Percentiles rank a stretch among this genome's conserved stretches.
phyloP scores from a whole-genome alignment of 2,329 filamentous ascomycete species.

The Fusarium fujikuroi region DNA sequence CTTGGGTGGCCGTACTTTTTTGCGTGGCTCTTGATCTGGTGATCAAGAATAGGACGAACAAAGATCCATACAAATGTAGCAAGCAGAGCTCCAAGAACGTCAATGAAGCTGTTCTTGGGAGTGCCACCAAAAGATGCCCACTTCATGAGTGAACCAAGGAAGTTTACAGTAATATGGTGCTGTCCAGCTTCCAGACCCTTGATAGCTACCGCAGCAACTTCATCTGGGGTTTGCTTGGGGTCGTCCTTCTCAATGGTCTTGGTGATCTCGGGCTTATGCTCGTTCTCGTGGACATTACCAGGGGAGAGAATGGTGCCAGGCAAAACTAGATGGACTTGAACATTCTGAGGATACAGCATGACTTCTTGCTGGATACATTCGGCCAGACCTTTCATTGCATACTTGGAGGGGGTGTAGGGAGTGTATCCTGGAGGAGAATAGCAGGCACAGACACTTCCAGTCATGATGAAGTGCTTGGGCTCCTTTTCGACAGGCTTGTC shows the following conservation, averaged over 20 bases:
- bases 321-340: slow-evolving; percentile 83
- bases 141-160: slow-evolving; percentile 78
- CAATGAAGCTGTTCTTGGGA: slow-evolving; percentile 67
- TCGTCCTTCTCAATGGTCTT: slow-evolving; percentile 84
- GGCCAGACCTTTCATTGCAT: slow-evolving; percentile 82
- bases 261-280: slow-evolving; percentile 83
- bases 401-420: slow-evolving; percentile 86
- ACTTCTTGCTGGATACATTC: slow-evolving; percentile 88
- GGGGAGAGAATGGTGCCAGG: slow-evolving; percentile 85
- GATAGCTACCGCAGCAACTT: slow-evolving; percentile 78
- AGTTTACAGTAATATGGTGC: slow-evolving; percentile 80
- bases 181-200: slow-evolving; percentile 81
- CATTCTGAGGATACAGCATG: slow-evolving; percentile 83
- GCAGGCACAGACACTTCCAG: slow-evolving; percentile 79
- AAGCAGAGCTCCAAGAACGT: slow-evolving; percentile 67
- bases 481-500: slow-evolving; percentile 56
- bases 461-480: slow-evolving; percentile 87
- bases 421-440: slow-evolving; percentile 83
- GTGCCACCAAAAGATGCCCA: slow-evolving; percentile 66
- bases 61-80: slow-evolving; percentile 68
- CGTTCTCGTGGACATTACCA: slow-evolving; percentile 79
- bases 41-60: slow-evolving; percentile 64
- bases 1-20: slow-evolving; percentile 69
- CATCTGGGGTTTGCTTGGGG: slow-evolving; percentile 78
- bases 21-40: slow-evolving; percentile 66